phyloP scores from a whole-genome alignment of 2,329 filamentous ascomycete species.

The Pseudogymnoascus sp. region DNA sequence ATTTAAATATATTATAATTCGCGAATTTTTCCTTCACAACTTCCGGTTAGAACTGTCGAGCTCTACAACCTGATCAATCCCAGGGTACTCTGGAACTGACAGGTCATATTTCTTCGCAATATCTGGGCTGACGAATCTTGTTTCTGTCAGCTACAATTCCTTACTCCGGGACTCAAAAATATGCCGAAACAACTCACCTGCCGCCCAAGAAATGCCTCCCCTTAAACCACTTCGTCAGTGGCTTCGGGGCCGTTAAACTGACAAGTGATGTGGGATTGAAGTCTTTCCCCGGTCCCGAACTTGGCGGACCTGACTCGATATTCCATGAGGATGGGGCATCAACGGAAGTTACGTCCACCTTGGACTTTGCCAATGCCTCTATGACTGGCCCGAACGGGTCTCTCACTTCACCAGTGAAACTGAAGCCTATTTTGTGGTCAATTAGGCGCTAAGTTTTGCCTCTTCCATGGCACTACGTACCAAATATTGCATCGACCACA shows the following conservation, averaged over 20 bases:
- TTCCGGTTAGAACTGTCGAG: constrained; percentile 46
- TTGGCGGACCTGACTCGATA: constrained; percentile 77
- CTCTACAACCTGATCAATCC: constrained; percentile 84
- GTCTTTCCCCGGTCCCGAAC: constrained; percentile 64
- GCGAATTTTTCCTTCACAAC: constrained; percentile 33
- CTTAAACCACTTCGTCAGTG: constrained; percentile 72
- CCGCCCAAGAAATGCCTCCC: constrained; percentile 91
- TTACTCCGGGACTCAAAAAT: neutral
- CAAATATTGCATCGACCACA: constrained; percentile 88
- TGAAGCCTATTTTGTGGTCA: constrained; percentile 57
- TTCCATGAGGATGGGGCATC: constrained; percentile 94
- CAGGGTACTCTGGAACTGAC: constrained; percentile 73
- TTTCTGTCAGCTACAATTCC: constrained; percentile 13
- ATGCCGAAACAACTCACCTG: constrained; percentile 40
- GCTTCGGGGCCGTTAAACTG: constrained; percentile 89
- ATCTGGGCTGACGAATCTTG: constrained; percentile 67
- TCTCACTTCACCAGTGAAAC: constrained; percentile 84
- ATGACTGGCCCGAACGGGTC: constrained; percentile 85
- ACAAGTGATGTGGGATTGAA: constrained; percentile 78
- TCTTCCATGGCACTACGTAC: constrained; percentile 36
- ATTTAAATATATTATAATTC: constrained; percentile 10
- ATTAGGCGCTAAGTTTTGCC: constrained; percentile 15
- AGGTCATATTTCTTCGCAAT: constrained; percentile 82
- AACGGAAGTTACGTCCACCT: constrained; percentile 73
- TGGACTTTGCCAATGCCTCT: constrained; percentile 62